These are phyloP conservation scores for Saturnispora gosingensis DNA, from an alignment of 805 yeast genomes.

Conservation along the genomic window DNA sequence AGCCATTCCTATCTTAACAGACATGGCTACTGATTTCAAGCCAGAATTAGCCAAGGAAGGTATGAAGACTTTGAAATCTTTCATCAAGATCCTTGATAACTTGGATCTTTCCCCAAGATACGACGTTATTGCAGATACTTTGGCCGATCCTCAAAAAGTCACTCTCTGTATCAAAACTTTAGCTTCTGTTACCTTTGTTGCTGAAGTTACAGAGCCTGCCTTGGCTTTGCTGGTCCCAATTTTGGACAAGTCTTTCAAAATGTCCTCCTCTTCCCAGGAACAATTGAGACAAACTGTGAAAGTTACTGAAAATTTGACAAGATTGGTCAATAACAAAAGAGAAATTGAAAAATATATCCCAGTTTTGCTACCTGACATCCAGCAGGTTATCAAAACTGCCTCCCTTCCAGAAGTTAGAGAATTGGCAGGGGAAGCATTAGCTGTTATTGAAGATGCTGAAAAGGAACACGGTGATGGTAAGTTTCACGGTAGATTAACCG, in stretches of 20 bases:
- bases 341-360: conserved; percentile 89
- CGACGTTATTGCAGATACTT: conserved; percentile 75
- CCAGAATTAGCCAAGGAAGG: conserved; percentile 92
- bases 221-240: conserved; percentile 86
- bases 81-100: conserved; percentile 80
- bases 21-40: conserved; percentile 88
- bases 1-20: conserved; percentile 78
- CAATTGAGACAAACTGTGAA: conserved; percentile 94
- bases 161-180: conserved; percentile 82
- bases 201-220: conserved; percentile 97
- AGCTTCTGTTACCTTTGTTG: conserved; percentile 92
- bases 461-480: conserved; percentile 56
- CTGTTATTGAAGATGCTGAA: conserved; percentile 76
- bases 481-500: conserved; percentile 65
- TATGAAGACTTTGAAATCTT: conserved; percentile 53
- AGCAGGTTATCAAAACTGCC: conserved; percentile 81
- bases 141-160: conserved; percentile 84
- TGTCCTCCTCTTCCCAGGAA: conserved; percentile 87
- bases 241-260: conserved; percentile 76
- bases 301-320: conserved; percentile 89
- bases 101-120: conserved; percentile 83
- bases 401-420: conserved; percentile 95
- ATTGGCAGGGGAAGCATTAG: conserved; percentile 77
- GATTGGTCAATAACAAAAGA: conserved; percentile 86
- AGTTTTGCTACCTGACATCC: conserved; percentile 79